Base-by-base conservation (phyloP, 495 filamentous ascomycete species). In the Evernia prunastri region DNA sequence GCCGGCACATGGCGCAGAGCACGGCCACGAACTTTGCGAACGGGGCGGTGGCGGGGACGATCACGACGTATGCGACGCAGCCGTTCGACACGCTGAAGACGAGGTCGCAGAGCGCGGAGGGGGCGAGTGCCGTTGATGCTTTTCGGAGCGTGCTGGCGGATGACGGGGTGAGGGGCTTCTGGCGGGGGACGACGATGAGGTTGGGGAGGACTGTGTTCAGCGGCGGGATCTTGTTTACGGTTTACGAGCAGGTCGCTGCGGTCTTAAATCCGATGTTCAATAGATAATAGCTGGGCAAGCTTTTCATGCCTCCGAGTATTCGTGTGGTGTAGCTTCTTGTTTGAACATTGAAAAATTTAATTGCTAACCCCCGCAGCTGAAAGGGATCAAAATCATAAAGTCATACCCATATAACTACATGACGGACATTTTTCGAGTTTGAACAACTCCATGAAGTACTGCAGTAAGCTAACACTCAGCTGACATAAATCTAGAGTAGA, bases 21-120 rank as follows among this genome's bases (percentile, higher is more conserved):
- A 77, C 77, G 23, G 43, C 71, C 1, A 82, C 78, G 8, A 86
- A 84, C 60, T 88, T 89, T 64, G 79, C 72, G 0, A 87, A 85
- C 66, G 85, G 86, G 11, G 79, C 82, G 3, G 63, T 86, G 8
- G 85, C 86, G 0, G 86, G 86, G 0, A 77, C 79, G 0, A 70
- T 87, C 13, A 89, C 86, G 8, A 86, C 85, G 12, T 77, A 80
- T 61, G 79, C 77, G 8, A 88, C 85, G 18, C 84, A 87, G 74
- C 86, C 86, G 3, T 87, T 88, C 71, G 86, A 89, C 69, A 83
- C 81, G 3, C 77, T 89, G 47, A 87, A 89, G 74, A 88, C 86
- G 10, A 74, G 83, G 59, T 79, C 79, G 33, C 86, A 89, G 74
- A 80, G 80, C 66, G 81, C 81, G 4, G 64, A 72, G 18, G 75